Base-by-base conservation (phyloP, 192 early-diverging fungal genomes). In the Lobosporangium transversale region DNA sequence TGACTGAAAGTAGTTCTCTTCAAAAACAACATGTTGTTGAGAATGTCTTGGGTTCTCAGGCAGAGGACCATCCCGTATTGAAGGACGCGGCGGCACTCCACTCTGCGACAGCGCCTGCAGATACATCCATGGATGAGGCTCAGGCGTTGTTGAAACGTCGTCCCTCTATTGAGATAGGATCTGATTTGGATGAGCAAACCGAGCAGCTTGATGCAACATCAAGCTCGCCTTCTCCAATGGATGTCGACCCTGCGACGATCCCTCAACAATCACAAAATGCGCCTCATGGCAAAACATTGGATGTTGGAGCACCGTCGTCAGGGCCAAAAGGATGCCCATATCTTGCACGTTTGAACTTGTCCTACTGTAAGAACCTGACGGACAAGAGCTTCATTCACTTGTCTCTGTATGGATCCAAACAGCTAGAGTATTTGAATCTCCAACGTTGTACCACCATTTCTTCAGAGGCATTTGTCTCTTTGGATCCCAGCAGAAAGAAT, bases 281-380 rank as follows among this genome's bases (percentile, higher is more conserved):
- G n/a, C n/a, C n/a, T n/a, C n/a, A n/a, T n/a, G n/a, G n/a, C n/a
- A n/a, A n/a, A n/a, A 42, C 35, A 10, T 52, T 10, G n/a, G 6
- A 29, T 15, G 0, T 30, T 32, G 12, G 14, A 4, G 56, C 4
- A 2, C 18, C 29, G 4, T 18, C 57, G 9, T 48, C 57, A 2
- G 24, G 35, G 11, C 56, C 36, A 2, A 53, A 20, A 37, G 73
- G 73, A 18, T 76, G 73, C n/a, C 73, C 73, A 33, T 18, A 52
- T 47, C 58, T 86, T n/a, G 62, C 70, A 1, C 42, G 63, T 2
- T 31, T 94, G 11, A 80, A 79, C 0, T 36, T 94, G 3, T 87
- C 87, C 1, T 94, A 94, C 50, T 94, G 93, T 80, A 94, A 94
- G 76, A 90, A 88, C 54, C 54, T 94, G n/a, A 83, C 86, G 0